These are phyloP conservation scores for Fonsecaea erecta DNA, from an alignment of 2,329 filamentous ascomycete species.

Conservation along the genomic window DNA sequence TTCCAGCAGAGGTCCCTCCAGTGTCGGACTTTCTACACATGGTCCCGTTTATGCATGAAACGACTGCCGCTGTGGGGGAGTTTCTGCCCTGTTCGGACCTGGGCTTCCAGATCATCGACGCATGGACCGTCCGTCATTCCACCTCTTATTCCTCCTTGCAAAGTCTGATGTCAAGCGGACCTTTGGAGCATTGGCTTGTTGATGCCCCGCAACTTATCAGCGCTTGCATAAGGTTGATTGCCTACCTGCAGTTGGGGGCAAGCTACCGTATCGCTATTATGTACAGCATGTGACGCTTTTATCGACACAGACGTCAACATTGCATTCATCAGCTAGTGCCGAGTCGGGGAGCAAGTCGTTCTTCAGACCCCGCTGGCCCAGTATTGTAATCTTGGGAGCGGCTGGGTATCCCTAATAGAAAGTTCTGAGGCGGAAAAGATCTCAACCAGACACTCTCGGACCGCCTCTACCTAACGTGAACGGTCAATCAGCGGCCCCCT, in stretches of 20 bases:
- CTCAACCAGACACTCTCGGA: neutral
- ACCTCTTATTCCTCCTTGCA: neutral
- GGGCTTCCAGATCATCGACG: neutral
- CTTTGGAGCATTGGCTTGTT: neutral
- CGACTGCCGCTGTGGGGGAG: neutral
- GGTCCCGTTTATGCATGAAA: neutral
- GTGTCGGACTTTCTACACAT: neutral
- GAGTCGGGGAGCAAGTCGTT: neutral
- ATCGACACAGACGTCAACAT: neutral
- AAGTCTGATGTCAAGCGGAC: neutral
- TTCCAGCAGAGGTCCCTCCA: neutral
- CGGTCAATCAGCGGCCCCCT: conserved; percentile 17
- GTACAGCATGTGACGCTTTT: neutral
- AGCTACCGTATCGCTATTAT: neutral
- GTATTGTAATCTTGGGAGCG: neutral
- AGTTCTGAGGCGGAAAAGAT: neutral
- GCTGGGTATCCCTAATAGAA: neutral
- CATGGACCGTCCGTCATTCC: neutral
- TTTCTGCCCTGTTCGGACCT: neutral
- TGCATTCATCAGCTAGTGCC: neutral
- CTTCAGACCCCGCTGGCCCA: neutral
- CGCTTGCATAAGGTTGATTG: neutral
- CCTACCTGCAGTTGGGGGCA: neutral
- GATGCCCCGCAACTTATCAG: neutral
- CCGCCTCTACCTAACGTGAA: neutral